A percentile compares a stretch with the other conserved stretches of the same genome.
Conservation (phyloP, 2,329 filamentous ascomycete genomes). For the Amauroascus niger region DNA sequence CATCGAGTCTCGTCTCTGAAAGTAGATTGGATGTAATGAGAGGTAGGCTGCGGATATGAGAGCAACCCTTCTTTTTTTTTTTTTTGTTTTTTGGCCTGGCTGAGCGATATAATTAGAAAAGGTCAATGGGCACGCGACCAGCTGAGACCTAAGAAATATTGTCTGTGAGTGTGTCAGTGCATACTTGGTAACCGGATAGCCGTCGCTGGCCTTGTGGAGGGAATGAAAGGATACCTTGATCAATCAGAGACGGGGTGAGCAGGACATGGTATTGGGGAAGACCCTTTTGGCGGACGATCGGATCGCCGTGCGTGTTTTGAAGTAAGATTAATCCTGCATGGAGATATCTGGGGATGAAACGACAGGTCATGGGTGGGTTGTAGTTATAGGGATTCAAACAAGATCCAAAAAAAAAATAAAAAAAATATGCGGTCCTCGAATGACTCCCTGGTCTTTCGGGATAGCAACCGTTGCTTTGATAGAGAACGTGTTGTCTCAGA, state of each 20-base stretch:
- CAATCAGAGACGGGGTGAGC: not conserved
- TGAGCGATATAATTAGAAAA: not conserved
- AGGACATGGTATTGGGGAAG: not conserved
- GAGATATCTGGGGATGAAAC: not conserved
- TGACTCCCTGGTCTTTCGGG: too few relatives aligned
- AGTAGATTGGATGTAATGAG: not conserved
- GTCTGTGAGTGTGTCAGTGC: not conserved
- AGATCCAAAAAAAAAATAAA: too few relatives aligned
- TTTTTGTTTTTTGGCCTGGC: not conserved
- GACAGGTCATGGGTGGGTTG: too few relatives aligned
- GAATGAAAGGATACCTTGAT: not conserved
- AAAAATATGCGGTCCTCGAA: too few relatives aligned
- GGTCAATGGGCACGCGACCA: not conserved
- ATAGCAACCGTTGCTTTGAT: too few relatives aligned
- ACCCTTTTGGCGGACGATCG: not conserved
- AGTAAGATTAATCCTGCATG: not conserved
- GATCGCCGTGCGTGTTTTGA: not conserved
- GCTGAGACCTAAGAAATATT: not conserved
- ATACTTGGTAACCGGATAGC: not conserved
- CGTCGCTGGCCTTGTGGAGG: not conserved
- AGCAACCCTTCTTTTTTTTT: not conserved
- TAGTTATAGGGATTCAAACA: too few relatives aligned
- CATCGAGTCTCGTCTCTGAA: not conserved
- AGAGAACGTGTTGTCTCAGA: too few relatives aligned
- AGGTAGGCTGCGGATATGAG: not conserved